These are phyloP conservation scores for Plasmodium gonderi DNA, from an alignment of 169 alveolate genomes.

Conservation along the genomic window DNA sequence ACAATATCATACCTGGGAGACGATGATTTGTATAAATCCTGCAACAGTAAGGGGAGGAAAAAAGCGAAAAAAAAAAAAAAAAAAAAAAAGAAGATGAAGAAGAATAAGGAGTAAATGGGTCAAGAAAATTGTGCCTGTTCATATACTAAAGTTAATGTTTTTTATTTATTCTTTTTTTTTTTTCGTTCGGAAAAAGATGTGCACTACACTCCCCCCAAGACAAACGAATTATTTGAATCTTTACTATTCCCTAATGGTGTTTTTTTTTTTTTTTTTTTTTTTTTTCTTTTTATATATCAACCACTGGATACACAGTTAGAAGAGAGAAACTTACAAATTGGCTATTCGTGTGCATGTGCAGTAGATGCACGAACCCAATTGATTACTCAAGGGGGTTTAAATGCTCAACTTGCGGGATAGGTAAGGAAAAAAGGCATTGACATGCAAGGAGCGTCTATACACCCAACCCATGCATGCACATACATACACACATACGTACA, in stretches of 20 bases:
- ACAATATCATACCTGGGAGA: conserved; percentile 90
- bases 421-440: conserved; percentile 21
- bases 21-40: conserved; percentile 85
- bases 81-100: background rate
- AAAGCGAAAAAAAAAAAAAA: background rate
- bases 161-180: background rate
- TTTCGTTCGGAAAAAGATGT: background rate
- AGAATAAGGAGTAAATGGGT: no score
- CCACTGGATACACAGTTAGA: conserved; percentile 77
- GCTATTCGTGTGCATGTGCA: conserved; percentile 87
- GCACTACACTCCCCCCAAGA: background rate
- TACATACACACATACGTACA: background rate
- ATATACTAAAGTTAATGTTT: background rate
- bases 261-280: background rate
- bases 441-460: no score
- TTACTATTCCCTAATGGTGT: no score
- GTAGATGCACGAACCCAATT: conserved; percentile 80
- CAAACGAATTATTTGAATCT: no score
- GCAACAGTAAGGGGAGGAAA: conserved; percentile 77
- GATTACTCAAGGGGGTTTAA: conserved; percentile 86
- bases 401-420: conserved; percentile 85
- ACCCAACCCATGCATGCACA: no score
- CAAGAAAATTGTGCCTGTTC: no score
- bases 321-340: conserved; percentile 86
- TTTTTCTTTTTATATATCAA: background rate